Conservation (phyloP, 768 basidiomycete genomes). For the Leccinum olivaceopallidum region DNA sequence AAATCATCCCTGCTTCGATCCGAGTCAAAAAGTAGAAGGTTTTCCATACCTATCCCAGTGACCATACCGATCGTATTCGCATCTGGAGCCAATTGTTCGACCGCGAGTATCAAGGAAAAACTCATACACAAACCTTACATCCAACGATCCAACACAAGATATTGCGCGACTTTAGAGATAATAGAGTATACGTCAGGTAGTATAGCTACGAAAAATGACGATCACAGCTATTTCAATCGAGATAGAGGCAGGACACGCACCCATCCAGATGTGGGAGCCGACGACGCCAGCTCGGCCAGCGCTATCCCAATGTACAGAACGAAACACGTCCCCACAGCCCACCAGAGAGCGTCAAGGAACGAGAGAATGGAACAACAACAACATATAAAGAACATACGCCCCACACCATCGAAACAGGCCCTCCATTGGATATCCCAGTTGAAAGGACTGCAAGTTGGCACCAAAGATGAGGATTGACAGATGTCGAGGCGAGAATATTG, state of each 20-base stretch:
- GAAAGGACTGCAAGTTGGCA: conserved; percentile 35
- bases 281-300: conserved; percentile 39
- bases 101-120: not conserved
- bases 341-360: conserved; percentile 16
- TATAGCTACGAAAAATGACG: conserved; percentile 42
- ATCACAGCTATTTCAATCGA: not conserved
- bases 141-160: conserved; percentile 70
- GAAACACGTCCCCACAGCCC: conserved; percentile 37
- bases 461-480: not conserved
- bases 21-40: not conserved
- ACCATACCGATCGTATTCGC: conserved; percentile 54
- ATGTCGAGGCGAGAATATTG: conserved; percentile 3
- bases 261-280: conserved; percentile 40
- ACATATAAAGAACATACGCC: conserved; percentile 27
- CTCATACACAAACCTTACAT: conserved; percentile 38
- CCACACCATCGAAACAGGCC: conserved; percentile 44
- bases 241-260: conserved; percentile 15
- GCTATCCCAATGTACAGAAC: conserved; percentile 39
- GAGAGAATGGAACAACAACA: not conserved
- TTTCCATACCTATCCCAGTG: conserved; percentile 31
- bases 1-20: not conserved
- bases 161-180: conserved; percentile 53
- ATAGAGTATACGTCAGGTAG: conserved; percentile 62
- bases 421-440: conserved; percentile 48
- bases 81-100: conserved; percentile 27